Conservation (phyloP, 1,139 yeast genomes). For the Sugiyamaella castrensis region DNA sequence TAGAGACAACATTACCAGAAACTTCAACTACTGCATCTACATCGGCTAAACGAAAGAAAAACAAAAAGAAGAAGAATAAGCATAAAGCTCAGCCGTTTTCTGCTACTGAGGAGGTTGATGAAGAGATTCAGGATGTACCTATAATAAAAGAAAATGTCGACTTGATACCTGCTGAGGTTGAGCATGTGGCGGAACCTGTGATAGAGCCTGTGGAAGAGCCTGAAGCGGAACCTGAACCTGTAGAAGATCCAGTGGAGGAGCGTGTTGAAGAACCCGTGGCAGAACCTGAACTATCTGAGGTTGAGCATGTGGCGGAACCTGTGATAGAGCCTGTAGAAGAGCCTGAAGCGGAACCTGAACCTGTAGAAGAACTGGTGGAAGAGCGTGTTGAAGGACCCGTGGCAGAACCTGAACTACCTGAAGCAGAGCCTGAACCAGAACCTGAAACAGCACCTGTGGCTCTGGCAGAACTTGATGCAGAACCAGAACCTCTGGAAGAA, state of each 20-base stretch:
- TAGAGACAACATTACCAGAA: too few species aligned
- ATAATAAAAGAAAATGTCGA: not conserved
- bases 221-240: not conserved
- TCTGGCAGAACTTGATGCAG: conserved; percentile 4
- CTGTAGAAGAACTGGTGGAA: not conserved
- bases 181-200: not conserved
- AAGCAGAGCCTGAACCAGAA: not conserved
- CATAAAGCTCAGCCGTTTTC: not conserved
- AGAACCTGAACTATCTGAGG: not conserved
- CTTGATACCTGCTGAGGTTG: not conserved
- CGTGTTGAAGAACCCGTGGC: not conserved
- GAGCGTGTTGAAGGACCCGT: not conserved
- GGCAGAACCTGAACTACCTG: not conserved
- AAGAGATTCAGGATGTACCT: not conserved
- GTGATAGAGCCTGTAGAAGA: not conserved
- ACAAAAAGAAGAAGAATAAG: not conserved
- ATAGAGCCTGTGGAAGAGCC: not conserved
- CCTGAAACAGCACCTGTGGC: conserved; percentile 4
- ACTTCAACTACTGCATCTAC: not conserved
- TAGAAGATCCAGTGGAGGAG: not conserved
- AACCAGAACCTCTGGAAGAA: conserved; percentile 1
- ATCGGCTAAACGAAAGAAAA: not conserved
- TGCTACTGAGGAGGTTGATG: not conserved
- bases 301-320: not conserved
- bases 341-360: conserved; percentile 4